Evolutionary conservation across 2,329 filamentous ascomycete species (phyloP), one percentile per base, ranked within the genome.

Genomic region (Pseudomassariella vexata): DNA sequence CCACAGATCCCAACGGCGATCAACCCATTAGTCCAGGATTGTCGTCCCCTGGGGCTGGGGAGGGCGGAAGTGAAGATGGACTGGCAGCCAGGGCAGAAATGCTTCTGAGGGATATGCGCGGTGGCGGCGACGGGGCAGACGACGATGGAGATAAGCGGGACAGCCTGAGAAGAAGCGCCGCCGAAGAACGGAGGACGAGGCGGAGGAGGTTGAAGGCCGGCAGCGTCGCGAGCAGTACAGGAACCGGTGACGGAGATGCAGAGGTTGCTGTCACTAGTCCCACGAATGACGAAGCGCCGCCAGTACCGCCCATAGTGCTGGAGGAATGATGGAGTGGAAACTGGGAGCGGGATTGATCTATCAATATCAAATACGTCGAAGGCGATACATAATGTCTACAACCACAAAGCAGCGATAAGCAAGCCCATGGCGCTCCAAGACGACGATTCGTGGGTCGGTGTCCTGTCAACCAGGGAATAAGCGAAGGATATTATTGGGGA

Each of bases 71-170:
- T 30, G 70, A 73, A 37, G 70, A 89, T 56, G 87, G 94, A 42
- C 79, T 96, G 18, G 89, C 87, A 3, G 83, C 89, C 46, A 77
- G 88, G 32, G 89, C 90, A 3, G 87, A 87, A 2, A 76, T 81
- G 42, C 66, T 95, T 55, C 66, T 96, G 19, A 85, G 94, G 52
- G 87, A 87, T 27, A 81, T 95, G 58, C 76, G 87, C 37, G 70
- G 74, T 17, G 73, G 74, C 24, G 75, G 80, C 29, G 73, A 78
- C 24, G 76, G 76, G 26, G 64, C 70, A 25, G 75, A 73, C 15
- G 70, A 68, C 12, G 63, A 66, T 21, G 63, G 62, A 14, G 64
- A 76, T 53, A 63, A 70, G 59, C 59, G 77, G 36, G 71, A 80
- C 46, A 76, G 65, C 38, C 66, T 86, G 35, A 65, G 87, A 34